Conservation (phyloP, 2,329 filamentous ascomycete species). For the Mycogone perniciosa region DNA sequence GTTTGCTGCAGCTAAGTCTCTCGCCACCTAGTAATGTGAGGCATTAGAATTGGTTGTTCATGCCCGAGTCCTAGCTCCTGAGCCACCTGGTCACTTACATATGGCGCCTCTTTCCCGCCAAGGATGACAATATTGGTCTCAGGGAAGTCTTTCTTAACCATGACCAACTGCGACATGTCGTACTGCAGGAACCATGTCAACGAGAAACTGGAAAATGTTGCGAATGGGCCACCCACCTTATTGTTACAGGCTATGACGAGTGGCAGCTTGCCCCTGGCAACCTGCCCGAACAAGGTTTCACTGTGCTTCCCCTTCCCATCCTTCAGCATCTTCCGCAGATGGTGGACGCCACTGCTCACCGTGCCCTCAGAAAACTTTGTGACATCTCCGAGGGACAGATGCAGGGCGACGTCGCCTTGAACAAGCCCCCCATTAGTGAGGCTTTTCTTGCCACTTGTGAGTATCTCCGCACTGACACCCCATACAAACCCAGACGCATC, state of each 20-base stretch:
- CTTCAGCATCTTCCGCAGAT: constrained; percentile 30
- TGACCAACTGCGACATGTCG: constrained; percentile 35
- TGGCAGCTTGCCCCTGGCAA: constrained; percentile 31
- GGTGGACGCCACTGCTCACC: constrained; percentile 22
- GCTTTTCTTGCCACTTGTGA: constrained; percentile 10
- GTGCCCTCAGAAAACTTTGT: constrained; percentile 23
- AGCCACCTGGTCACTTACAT: constrained; percentile 23
- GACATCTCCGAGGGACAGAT: constrained; percentile 28
- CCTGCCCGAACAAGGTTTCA: constrained; percentile 29
- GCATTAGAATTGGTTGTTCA: neutral
- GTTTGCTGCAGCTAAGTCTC: constrained; percentile 8
- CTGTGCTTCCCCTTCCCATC: constrained; percentile 30
- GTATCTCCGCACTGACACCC: constrained; percentile 26
- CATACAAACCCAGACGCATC: constrained; percentile 24
- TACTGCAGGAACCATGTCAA: constrained; percentile 22
- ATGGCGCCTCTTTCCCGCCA: constrained; percentile 34
- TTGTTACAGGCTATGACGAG: constrained; percentile 34
- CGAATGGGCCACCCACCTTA: constrained; percentile 22
- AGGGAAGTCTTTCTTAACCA: constrained; percentile 30
- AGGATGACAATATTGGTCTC: constrained; percentile 29
- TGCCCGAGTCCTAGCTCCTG: neutral
- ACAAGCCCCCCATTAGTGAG: constrained; percentile 34
- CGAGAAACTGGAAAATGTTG: neutral
- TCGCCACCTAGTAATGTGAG: constrained; percentile 2
- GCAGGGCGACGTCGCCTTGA: constrained; percentile 36